Conservation (phyloP, 768 basidiomycete species). For the Hypsizygus marmoreus region DNA sequence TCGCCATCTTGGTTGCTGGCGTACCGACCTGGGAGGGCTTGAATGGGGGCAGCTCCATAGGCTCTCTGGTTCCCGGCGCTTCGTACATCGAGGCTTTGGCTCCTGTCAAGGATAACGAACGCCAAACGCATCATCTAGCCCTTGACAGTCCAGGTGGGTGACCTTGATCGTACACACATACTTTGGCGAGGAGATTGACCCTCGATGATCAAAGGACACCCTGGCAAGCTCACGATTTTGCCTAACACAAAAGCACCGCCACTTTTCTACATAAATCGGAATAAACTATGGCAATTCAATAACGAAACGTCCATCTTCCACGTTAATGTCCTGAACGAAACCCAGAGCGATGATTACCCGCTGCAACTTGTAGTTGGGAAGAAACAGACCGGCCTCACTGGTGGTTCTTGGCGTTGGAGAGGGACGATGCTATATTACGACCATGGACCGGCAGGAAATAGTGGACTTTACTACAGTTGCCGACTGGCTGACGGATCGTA, state of each 20-base stretch:
- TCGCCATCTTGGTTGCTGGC: conserved; percentile 25
- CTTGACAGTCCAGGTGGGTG: conserved; percentile 32
- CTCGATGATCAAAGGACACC: conserved; percentile 32
- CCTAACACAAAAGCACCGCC: conserved; percentile 36
- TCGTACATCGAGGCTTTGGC: conserved; percentile 41
- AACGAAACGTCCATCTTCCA: conserved; percentile 59
- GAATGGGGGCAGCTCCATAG: conserved; percentile 35
- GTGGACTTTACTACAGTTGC: conserved; percentile 49
- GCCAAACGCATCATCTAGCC: conserved; percentile 31
- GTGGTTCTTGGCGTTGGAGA: conserved; percentile 55
- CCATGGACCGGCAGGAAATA: conserved; percentile 39
- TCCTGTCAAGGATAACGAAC: conserved; percentile 19
- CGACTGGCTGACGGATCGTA: conserved; percentile 32
- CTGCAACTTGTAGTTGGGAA: conserved; percentile 49
- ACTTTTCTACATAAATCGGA: conserved; percentile 55
- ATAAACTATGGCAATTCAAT: conserved; percentile 52
- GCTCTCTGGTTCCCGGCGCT: conserved; percentile 43
- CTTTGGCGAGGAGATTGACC: neutral
- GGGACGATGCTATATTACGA: conserved; percentile 58
- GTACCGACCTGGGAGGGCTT: conserved; percentile 48
- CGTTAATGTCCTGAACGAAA: conserved; percentile 56
- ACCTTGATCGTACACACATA: neutral
- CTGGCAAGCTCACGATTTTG: conserved; percentile 50
- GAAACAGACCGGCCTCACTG: conserved; percentile 38
- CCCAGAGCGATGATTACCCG: conserved; percentile 41